These are phyloP conservation scores for Forsythia suspensa DNA, from an alignment of 257 asterid species.

Conservation along the genomic window DNA sequence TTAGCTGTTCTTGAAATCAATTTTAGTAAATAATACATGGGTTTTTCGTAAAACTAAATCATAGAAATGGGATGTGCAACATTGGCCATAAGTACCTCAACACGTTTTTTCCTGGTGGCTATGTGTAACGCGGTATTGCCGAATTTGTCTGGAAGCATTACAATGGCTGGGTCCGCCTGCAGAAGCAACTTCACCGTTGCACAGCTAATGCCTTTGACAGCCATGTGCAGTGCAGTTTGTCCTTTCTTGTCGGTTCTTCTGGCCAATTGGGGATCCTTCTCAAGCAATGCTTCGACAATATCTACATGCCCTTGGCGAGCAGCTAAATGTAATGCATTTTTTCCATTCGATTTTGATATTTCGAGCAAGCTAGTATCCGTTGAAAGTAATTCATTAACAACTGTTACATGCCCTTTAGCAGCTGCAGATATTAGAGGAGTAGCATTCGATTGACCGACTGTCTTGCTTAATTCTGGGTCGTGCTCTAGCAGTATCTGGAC, in stretches of 20 bases:
- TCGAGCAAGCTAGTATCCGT: conserved; percentile 60
- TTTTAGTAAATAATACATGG: neutral
- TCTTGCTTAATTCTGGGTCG: conserved; percentile 51
- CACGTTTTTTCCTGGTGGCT: conserved; percentile 74
- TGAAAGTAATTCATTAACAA: conserved; percentile 58
- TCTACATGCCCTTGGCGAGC: conserved; percentile 73
- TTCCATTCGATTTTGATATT: conserved; percentile 65
- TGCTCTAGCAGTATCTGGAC: conserved; percentile 63
- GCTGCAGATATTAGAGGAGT: conserved; percentile 79
- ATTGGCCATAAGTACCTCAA: conserved; percentile 44
- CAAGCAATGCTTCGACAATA: conserved; percentile 57
- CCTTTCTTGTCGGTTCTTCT: conserved; percentile 75
- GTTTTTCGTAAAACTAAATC: neutral
- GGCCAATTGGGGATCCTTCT: conserved; percentile 60
- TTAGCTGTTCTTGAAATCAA: no score
- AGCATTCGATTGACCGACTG: conserved; percentile 65
- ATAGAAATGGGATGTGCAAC: conserved; percentile 5
- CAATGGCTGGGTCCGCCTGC: conserved; percentile 62
- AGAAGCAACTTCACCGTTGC: conserved; percentile 55
- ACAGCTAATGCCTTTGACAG: conserved; percentile 65
- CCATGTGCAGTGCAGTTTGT: conserved; percentile 77
- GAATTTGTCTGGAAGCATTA: conserved; percentile 69
- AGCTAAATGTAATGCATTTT: conserved; percentile 65
- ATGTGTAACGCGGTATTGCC: conserved; percentile 67
- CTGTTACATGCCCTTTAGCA: conserved; percentile 57